Evolutionary conservation across 805 yeast genomes (phyloP).

Genomic region (Candida manassasensis): DNA sequence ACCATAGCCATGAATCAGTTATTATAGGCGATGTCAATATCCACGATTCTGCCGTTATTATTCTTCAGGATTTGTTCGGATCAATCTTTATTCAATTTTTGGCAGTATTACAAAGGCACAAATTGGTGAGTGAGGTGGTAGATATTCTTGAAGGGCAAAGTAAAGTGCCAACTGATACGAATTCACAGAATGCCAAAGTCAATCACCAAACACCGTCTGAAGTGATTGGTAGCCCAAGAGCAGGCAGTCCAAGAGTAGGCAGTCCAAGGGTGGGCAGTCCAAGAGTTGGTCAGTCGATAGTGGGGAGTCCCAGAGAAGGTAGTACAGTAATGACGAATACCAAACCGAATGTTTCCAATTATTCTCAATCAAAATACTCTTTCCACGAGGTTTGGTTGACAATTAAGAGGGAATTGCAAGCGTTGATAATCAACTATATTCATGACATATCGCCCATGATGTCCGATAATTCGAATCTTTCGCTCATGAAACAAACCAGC

Average conservation of each 20-base stretch:
- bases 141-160: conserved; percentile 20
- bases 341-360: neutral
- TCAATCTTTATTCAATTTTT: conserved; percentile 60
- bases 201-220: neutral
- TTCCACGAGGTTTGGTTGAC: conserved; percentile 27
- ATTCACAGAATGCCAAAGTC: neutral
- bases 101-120: conserved; percentile 64
- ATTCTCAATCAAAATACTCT: conserved; percentile 7
- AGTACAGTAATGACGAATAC: neutral
- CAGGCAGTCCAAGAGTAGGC: conserved; percentile 1
- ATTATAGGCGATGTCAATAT: conserved; percentile 23
- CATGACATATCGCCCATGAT: conserved; percentile 16
- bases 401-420: conserved; percentile 28
- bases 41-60: conserved; percentile 47
- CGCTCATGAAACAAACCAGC: conserved; percentile 4
- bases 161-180: neutral
- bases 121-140: conserved; percentile 58
- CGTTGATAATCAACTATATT: conserved; percentile 30
- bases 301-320: conserved; percentile 3
- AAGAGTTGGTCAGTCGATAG: neutral
- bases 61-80: conserved; percentile 68
- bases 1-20: conserved; percentile 17
- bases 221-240: neutral
- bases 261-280: neutral
- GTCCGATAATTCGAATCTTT: conserved; percentile 2